phyloP scores from a whole-genome alignment of 2,329 filamentous ascomycete genomes.

The Rasamsonia emersonii region DNA sequence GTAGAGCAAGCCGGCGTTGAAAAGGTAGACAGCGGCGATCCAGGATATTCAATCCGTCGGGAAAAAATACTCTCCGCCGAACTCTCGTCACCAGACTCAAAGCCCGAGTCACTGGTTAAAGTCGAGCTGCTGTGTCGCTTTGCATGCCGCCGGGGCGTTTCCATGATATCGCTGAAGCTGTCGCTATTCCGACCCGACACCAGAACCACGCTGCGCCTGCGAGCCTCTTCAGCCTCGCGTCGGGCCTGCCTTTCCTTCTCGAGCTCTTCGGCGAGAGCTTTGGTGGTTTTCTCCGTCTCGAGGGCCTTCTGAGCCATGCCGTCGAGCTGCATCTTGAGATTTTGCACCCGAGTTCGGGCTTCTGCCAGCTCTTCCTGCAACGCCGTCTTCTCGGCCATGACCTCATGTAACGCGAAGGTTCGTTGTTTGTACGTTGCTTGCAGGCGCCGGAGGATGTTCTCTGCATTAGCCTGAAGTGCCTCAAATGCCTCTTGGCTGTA shows the following conservation, averaged over 20 bases:
- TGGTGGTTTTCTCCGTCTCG: conserved; percentile 50
- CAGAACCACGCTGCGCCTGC: conserved; percentile 24
- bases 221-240: conserved; percentile 30
- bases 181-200: conserved; percentile 23
- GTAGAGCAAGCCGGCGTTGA: conserved; percentile 28
- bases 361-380: conserved; percentile 55
- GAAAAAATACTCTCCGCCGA: conserved; percentile 42
- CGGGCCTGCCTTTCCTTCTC: conserved; percentile 35
- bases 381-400: conserved; percentile 46
- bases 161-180: conserved; percentile 24
- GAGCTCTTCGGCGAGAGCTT: conserved; percentile 41
- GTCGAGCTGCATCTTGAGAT: conserved; percentile 54
- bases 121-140: conserved; percentile 33
- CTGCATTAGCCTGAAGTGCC: conserved; percentile 48
- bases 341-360: conserved; percentile 47
- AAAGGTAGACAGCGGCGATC: conserved; percentile 23
- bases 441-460: conserved; percentile 45
- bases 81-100: conserved; percentile 50
- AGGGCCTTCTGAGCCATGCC: conserved; percentile 48
- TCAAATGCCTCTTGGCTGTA: conserved; percentile 48
- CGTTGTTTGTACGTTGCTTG: conserved; percentile 50
- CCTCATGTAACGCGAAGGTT: conserved; percentile 41
- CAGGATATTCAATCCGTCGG: conserved; percentile 24
- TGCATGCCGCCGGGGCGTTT: conserved; percentile 22
- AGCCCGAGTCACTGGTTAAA: conserved; percentile 47